A percentile compares a stretch with the other conserved stretches of the same genome.
phyloP scores from a whole-genome alignment of 1,139 yeast genomes.

The Sugiyamaella neomexicana region DNA sequence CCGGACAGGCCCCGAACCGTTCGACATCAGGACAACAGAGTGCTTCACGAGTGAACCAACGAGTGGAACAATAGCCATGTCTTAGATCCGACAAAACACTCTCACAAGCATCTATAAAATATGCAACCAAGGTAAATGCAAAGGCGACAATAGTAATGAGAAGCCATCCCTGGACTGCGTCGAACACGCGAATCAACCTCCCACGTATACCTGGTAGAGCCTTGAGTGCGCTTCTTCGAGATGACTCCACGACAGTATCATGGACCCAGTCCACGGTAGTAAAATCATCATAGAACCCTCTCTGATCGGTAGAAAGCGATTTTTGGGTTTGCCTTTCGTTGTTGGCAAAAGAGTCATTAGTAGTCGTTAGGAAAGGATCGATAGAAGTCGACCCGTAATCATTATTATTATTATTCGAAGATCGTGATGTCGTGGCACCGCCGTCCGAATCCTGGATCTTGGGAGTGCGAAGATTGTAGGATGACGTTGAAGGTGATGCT shows the following conservation, averaged over 20 bases:
- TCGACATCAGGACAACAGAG: slow-evolving; percentile 44
- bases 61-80: slow-evolving; percentile 53
- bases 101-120: slow-evolving; percentile 53
- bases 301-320: not conserved
- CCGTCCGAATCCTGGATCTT: slow-evolving; percentile 7
- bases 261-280: slow-evolving; percentile 71
- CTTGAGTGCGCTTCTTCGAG: slow-evolving; percentile 47
- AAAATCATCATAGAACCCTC: slow-evolving; percentile 53
- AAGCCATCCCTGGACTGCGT: slow-evolving; percentile 50
- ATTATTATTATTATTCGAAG: not conserved
- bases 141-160: slow-evolving; percentile 53
- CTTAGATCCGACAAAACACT: slow-evolving; percentile 54
- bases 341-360: not conserved
- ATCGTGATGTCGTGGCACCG: not conserved
- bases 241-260: slow-evolving; percentile 52
- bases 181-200: slow-evolving; percentile 36
- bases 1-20: slow-evolving; percentile 38
- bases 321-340: not conserved
- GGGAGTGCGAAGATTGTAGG: slow-evolving; percentile 14
- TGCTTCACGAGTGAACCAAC: slow-evolving; percentile 50
- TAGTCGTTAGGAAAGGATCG: not conserved
- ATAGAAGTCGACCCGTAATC: slow-evolving; percentile 1
- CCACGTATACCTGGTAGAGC: slow-evolving; percentile 42
- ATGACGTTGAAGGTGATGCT: slow-evolving; percentile 11
- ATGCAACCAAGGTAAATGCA: slow-evolving; percentile 53